Evolutionary conservation across 441 rosid species (phyloP), one percentile per base, ranked within the genome.

Genomic region (Eutrema salsugineum): DNA sequence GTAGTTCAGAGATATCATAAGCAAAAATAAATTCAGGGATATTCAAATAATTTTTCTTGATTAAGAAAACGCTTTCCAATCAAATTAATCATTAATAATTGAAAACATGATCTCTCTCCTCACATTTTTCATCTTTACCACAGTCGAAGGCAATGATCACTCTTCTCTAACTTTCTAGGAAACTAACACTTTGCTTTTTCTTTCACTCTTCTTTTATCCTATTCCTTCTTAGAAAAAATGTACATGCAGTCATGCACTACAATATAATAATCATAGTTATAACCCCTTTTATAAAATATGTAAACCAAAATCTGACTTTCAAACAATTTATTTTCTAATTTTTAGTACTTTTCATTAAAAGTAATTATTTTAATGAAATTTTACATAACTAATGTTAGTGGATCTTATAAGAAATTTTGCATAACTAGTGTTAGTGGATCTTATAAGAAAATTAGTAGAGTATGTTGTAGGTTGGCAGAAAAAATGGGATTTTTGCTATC

Each of bases 81-180:
- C 62, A 70, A 76, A 56, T 49, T 42, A 77, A 70, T 76, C 50
- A 70, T 70, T 32, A 58, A 22, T 11, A 71, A 43, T 36, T 77
- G 71, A 70, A 77, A 70, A 77, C 54, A 71, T 16, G 46, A 70
- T 58, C 76, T 58, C 62, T 71, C 72, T 68, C 75, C 53, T 56
- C 44, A 8, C 14, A 39, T 36, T 47, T 69, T 67, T 62, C 59
- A 46, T 62, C 70, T 48, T 39, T 69, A 64, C 43, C 40, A 22
- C 79, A 76, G 79, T 56, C 66, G 38, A 65, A 71, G 43, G 72
- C 80, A 77, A 77, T 76, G 63, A 77, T 66, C 46, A 77, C 72
- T 50, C 51, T 65, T 70, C 72, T 76, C 72, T 70, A 76, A 63
- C 79, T 76, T 76, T 70, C 66, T 76, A 75, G 75, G 71, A 76